Base-by-base conservation (phyloP, 2,329 filamentous ascomycete species). In the Xylaria sp. region DNA sequence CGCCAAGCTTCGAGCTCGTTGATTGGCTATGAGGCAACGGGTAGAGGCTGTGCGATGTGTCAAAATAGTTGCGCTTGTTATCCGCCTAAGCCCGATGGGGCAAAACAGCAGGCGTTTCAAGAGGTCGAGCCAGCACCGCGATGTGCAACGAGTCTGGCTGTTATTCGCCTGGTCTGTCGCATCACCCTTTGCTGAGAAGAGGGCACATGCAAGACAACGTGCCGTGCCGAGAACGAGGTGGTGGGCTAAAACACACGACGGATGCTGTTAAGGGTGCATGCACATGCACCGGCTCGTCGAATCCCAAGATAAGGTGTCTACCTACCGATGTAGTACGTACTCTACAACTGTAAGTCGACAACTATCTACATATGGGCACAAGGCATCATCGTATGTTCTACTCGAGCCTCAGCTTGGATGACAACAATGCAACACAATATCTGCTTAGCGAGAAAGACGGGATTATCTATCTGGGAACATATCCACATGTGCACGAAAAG, bases 161-260 rank as follows among this genome's bases (percentile, higher is more conserved):
- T 46, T 46, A 51, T 54, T 64, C 54, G 62, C 62, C 55, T 63
- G 58, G 56, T 63, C 55, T 48, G 46, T 38, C 27, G 47, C 46
- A 44, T 44, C 44, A 33, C 41, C 51, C 44, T 58, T 54, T 58
- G n/a, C 29, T 10, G 40, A 49, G 40, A n/a, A 56, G 29, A 55
- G 21, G 60, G 57, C 57, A 58, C 63, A 64, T 62, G 60, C 64
- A 66, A 66, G 64, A 66, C 64, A 66, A 47, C 48, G 58, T 60
- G 57, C 48, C 63, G 54, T 52, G 44, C 52, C 54, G 49, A 57
- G 49, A 54, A 57, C 49, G 11, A 41, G 29, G 54, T 58, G 29
- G 54, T 58, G 59, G 52, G 37, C 48, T 49, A 58, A 46, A 63
- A 57, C 43, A 38, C 47, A 58, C 21, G 46, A 48, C 37, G 48